A percentile compares a stretch with the other conserved stretches of the same genome.
Evolutionary conservation across 164 flowering plant species (phyloP).

Genomic region (Nymphaea colorata): DNA sequence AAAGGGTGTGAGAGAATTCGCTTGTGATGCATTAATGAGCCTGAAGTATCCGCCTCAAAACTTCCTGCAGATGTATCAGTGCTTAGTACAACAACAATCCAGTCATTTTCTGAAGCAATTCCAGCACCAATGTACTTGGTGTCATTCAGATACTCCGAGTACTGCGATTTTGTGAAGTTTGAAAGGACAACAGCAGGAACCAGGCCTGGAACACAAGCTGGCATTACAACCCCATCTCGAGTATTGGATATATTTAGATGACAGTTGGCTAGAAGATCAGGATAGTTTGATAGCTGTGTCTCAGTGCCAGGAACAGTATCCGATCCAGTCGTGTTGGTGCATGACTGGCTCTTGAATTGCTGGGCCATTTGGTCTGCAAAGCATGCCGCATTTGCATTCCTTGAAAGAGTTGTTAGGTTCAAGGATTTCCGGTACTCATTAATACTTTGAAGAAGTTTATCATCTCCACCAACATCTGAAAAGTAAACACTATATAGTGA

Average conservation of each 20-base stretch:
- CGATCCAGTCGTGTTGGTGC: slow-evolving; percentile 28
- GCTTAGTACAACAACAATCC: slow-evolving; percentile 57
- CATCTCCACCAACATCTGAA: slow-evolving; percentile 52
- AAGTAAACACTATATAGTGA: background rate
- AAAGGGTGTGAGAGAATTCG: background rate
- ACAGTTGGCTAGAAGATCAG: slow-evolving; percentile 41
- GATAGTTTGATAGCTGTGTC: slow-evolving; percentile 29
- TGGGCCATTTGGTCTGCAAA: slow-evolving; percentile 61
- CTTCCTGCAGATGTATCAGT: slow-evolving; percentile 39
- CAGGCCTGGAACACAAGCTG: slow-evolving; percentile 63
- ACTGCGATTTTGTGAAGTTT: slow-evolving; percentile 58
- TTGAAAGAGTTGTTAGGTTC: slow-evolving; percentile 33
- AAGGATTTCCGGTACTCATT: slow-evolving; percentile 46
- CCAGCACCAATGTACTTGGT: slow-evolving; percentile 44
- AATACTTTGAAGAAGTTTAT: slow-evolving; percentile 44
- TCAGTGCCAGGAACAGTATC: slow-evolving; percentile 23
- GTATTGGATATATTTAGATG: slow-evolving; percentile 50
- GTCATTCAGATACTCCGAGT: slow-evolving; percentile 34
- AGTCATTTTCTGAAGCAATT: slow-evolving; percentile 41
- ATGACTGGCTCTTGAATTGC: slow-evolving; percentile 32
- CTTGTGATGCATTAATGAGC: background rate
- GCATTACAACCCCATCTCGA: slow-evolving; percentile 47
- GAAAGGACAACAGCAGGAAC: slow-evolving; percentile 38
- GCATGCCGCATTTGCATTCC: slow-evolving; percentile 65
- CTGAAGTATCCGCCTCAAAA: slow-evolving; percentile 16